These are phyloP conservation scores for Chloranthus sessilifolius DNA, from an alignment of 164 flowering plant species.

Conservation along the genomic window DNA sequence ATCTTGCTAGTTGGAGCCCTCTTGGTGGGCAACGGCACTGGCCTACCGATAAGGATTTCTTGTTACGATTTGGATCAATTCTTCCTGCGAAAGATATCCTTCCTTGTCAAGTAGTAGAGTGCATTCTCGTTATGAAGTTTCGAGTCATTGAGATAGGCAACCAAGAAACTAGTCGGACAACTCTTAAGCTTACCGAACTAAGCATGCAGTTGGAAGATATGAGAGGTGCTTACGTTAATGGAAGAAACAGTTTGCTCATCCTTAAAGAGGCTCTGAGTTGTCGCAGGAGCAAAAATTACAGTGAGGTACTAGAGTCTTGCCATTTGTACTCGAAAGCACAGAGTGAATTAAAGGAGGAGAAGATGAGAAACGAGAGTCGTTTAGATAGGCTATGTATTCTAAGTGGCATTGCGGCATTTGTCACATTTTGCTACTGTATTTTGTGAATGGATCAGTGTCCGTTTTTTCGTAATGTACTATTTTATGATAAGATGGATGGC, in stretches of 20 bases:
- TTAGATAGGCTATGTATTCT: slow-evolving; percentile 65
- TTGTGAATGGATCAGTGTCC: slow-evolving; percentile 25
- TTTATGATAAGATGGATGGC: too few relatives aligned
- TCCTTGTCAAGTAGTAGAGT: slow-evolving; percentile 75
- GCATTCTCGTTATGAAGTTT: slow-evolving; percentile 71
- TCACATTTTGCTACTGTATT: slow-evolving; percentile 61
- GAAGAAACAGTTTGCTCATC: slow-evolving; percentile 77
- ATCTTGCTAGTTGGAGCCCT: slow-evolving; percentile 84
- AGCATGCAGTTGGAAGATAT: slow-evolving; percentile 93
- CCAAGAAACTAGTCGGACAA: slow-evolving; percentile 37
- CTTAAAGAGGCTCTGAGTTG: slow-evolving; percentile 75
- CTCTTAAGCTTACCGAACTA: slow-evolving; percentile 63
- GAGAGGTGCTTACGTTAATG: slow-evolving; percentile 86
- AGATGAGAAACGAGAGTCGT: slow-evolving; percentile 84
- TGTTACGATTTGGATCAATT: slow-evolving; percentile 79
- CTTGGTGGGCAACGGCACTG: slow-evolving; percentile 93
- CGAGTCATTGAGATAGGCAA: slow-evolving; percentile 30
- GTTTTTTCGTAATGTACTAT: too few relatives aligned
- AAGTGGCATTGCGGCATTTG: slow-evolving; percentile 67
- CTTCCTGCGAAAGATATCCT: slow-evolving; percentile 87
- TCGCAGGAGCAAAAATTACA: slow-evolving; percentile 71
- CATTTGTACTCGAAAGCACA: slow-evolving; percentile 68
- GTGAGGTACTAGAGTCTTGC: slow-evolving; percentile 71
- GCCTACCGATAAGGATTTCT: slow-evolving; percentile 85
- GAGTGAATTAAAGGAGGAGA: slow-evolving; percentile 77